phyloP scores from a whole-genome alignment of 495 filamentous ascomycete genomes.

The Pseudoneurospora amorphoporcata region DNA sequence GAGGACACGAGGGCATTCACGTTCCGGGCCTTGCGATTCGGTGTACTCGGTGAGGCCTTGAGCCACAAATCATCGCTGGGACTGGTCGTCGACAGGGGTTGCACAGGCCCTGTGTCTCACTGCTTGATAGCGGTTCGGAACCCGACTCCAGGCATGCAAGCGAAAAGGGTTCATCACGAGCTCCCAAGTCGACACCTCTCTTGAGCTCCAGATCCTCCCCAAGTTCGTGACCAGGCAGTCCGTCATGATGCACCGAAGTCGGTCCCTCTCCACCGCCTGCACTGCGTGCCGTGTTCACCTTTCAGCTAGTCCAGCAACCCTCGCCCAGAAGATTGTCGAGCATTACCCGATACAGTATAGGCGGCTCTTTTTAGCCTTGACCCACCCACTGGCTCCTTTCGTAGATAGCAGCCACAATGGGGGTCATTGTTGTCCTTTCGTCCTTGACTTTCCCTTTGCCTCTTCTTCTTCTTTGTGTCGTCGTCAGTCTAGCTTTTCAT shows the following conservation, averaged over 20 bases:
- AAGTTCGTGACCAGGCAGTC: too few relatives aligned
- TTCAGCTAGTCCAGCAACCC: background rate
- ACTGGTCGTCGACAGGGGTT: background rate
- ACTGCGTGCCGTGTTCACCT: background rate
- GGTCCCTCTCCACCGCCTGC: background rate
- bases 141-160: background rate
- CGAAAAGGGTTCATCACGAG: background rate
- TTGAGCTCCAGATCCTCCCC: too few relatives aligned
- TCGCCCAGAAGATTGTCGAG: background rate
- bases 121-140: background rate
- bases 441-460: background rate
- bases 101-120: background rate
- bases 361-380: background rate
- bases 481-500: background rate
- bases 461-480: background rate
- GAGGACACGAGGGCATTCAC: background rate
- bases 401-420: background rate
- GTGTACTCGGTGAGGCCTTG: background rate
- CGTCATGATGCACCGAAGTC: background rate
- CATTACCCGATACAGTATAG: background rate
- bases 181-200: background rate
- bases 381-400: background rate
- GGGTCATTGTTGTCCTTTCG: background rate
- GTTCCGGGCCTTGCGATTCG: background rate
- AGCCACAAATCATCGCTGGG: background rate